These are phyloP conservation scores for Akanthomyces muscarius DNA, from an alignment of 2,329 filamentous ascomycete species.

Conservation along the genomic window DNA sequence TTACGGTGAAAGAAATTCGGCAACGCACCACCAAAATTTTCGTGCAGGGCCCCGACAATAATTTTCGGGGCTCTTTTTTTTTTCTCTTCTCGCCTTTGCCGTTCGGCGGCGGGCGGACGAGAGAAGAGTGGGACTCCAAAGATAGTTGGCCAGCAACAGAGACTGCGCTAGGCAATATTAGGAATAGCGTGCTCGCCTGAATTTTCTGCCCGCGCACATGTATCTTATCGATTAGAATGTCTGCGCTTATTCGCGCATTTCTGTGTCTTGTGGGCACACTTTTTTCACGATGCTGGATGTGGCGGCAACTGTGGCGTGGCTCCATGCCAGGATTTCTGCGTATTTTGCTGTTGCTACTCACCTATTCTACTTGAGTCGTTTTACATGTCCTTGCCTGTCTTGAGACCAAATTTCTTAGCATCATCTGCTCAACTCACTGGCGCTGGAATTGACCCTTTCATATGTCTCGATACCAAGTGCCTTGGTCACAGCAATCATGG, in stretches of 20 bases:
- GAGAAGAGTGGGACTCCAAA: not conserved
- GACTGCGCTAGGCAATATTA: conserved; percentile 20
- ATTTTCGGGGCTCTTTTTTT: conserved; percentile 33
- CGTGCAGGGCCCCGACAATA: conserved; percentile 25
- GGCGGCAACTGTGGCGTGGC: no score
- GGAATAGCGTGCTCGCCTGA: conserved; percentile 26
- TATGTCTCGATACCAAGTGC: no score
- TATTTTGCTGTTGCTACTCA: no score
- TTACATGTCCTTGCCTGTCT: no score
- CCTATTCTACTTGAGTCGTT: no score
- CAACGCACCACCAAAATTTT: conserved; percentile 30
- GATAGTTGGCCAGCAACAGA: conserved; percentile 8
- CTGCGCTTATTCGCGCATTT: not conserved
- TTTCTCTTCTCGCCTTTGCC: conserved; percentile 19
- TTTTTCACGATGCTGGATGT: not conserved
- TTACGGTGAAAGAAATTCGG: conserved; percentile 37
- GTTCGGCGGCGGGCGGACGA: not conserved
- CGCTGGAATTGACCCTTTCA: no score
- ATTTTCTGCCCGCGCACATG: conserved; percentile 20
- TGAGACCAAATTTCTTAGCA: no score
- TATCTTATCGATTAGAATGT: conserved; percentile 15
- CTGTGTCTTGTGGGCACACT: not conserved
- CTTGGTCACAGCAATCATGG: not conserved
- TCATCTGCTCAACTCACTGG: no score
- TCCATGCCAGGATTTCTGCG: no score